Evolutionary conservation across 768 basidiomycete genomes (phyloP).

Genomic region (Podaxis sp.): DNA sequence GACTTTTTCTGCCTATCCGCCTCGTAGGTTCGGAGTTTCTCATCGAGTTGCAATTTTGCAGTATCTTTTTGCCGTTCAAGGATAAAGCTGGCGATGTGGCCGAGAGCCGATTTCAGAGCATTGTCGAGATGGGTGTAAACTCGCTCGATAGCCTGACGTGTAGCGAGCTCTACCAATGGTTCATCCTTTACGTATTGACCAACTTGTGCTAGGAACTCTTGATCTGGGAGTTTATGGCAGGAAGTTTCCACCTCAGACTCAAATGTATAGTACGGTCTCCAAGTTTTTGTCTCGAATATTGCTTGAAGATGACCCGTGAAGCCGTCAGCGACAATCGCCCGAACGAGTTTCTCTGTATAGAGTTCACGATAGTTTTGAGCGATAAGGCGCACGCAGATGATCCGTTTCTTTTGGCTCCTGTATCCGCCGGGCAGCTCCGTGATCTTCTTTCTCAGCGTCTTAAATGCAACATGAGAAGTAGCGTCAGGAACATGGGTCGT

Average conservation of each 20-base stretch:
- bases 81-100: background rate
- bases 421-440: background rate
- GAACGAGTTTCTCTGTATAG: background rate
- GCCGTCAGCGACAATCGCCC: background rate
- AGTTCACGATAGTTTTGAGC: background rate
- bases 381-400: background rate
- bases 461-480: background rate
- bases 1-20: background rate
- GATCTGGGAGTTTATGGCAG: background rate
- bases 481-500: background rate
- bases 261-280: background rate
- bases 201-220: background rate
- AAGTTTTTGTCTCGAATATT: background rate
- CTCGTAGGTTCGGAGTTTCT: background rate
- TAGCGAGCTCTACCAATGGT: constrained; percentile 5
- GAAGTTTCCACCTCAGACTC: background rate
- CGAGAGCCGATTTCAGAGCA: background rate
- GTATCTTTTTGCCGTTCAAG: background rate
- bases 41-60: background rate
- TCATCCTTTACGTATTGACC: background rate
- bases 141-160: background rate
- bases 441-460: background rate
- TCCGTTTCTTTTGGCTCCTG: background rate
- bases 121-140: background rate
- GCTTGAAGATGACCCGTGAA: background rate